phyloP scores from a whole-genome alignment of 2,329 filamentous ascomycete genomes.

The Hypoxylon sp. region DNA sequence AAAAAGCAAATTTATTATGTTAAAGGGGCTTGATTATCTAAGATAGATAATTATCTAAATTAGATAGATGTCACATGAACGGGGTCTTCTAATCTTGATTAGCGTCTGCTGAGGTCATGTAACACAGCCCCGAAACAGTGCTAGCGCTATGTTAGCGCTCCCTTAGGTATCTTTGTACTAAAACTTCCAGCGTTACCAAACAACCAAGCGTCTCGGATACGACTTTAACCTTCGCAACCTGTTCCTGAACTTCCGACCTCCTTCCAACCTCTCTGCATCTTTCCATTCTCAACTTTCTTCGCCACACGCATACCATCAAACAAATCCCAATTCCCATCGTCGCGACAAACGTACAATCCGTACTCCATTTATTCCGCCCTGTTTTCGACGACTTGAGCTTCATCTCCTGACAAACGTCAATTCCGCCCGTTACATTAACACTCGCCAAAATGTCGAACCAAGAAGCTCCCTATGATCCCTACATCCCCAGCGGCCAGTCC shows the following conservation, averaged over 20 bases:
- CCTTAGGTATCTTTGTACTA: constrained; percentile 22
- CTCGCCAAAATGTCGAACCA: constrained; percentile 66
- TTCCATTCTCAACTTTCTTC: constrained; percentile 40
- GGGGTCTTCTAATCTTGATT: constrained; percentile 9
- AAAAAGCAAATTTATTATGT: background rate
- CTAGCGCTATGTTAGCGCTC: constrained; percentile 5
- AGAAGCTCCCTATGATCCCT: constrained; percentile 85
- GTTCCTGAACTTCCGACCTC: constrained; percentile 42
- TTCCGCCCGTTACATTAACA: constrained; percentile 26
- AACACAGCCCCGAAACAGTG: constrained; percentile 30
- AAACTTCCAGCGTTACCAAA: constrained; percentile 31
- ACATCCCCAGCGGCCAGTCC: constrained; percentile 81
- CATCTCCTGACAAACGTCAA: constrained; percentile 20
- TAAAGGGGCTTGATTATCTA: constrained; percentile 11
- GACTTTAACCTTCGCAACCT: constrained; percentile 43
- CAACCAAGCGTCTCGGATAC: constrained; percentile 46
- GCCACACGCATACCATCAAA: constrained; percentile 41
- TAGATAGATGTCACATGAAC: constrained; percentile 13
- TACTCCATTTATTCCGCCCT: constrained; percentile 31
- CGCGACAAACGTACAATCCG: constrained; percentile 25
- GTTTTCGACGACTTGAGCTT: constrained; percentile 24
- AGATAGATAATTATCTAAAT: too few relatives aligned
- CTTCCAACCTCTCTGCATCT: constrained; percentile 42
- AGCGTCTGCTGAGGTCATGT: constrained; percentile 4
- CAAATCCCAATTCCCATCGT: constrained; percentile 32